Base-by-base conservation (phyloP, 441 rosid species). In the Syzygium malaccense region DNA sequence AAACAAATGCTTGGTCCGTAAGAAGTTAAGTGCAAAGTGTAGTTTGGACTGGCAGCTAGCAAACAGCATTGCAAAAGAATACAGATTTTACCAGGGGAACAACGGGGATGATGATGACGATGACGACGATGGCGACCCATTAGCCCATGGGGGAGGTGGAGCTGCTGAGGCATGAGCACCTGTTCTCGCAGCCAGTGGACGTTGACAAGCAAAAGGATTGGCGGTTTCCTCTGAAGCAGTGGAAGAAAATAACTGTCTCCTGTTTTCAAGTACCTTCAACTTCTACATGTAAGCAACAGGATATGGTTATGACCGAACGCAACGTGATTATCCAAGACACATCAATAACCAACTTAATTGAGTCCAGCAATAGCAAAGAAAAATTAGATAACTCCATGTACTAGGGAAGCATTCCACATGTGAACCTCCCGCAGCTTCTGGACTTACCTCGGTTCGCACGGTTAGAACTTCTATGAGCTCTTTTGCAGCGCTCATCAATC, bases 191-290 rank as follows among this genome's bases (percentile, higher is more conserved):
- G 98, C 96, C 68, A 98, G 94, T 88, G 98, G 98, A 57, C 97
- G 98, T 88, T 96, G 99, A 84, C 98, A 96, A 86, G 96, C 96
- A 62, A 98, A 98, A 80, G 99, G 98, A 93, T 98, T 98, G 90
- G 95, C 41, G 32, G 97, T 88, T 79, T 98, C 98, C 93, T 97
- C 95, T 49, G 98, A 92, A 87, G 98, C 91, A 88, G 90, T 90
- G 64, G 97, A 94, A 83, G 99, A 96, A 92, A 95, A 98, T 87
- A 95, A 88, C 88, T 95, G 98, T 92, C 99, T 96, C 91, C 98
- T 92, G 89, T 93, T 98, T 86, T 98, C 99, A 89, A 95, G 98
- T 88, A 94, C 93, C 92, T 98, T 97, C 92, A 98, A 89, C 89
- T 97, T 97, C 99, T 98, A 93, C 91, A 91, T 79, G 91, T 48